Conservation (phyloP, 192 early-diverging fungal species). For the Entomortierella lignicola region DNA sequence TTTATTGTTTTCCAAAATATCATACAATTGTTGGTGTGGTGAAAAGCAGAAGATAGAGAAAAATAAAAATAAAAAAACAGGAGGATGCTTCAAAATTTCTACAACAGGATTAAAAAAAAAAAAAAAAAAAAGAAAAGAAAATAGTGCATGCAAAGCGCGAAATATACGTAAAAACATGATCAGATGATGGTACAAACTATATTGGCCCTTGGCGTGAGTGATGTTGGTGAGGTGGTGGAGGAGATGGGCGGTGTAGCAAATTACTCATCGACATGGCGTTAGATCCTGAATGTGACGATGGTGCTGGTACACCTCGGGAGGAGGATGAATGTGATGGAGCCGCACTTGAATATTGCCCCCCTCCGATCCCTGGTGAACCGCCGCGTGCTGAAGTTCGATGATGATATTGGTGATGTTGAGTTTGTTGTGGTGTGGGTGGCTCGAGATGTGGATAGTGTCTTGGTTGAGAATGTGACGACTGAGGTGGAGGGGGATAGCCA, state of each 20-base stretch:
- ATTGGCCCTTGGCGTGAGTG: not conserved
- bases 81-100: no score
- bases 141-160: not conserved
- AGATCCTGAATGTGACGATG: not conserved
- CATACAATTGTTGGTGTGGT: no score
- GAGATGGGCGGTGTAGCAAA: conserved; percentile 10
- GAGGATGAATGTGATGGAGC: not conserved
- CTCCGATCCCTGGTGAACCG: not conserved
- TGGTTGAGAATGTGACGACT: not conserved
- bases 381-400: not conserved
- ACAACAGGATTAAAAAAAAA: no score
- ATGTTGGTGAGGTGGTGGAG: conserved; percentile 2
- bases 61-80: no score
- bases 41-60: no score
- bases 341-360: not conserved
- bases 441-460: conserved; percentile 7
- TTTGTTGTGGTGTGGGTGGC: not conserved
- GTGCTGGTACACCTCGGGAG: not conserved
- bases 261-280: conserved; percentile 28
- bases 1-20: no score
- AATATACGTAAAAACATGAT: not conserved
- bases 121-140: no score
- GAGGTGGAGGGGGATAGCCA: not conserved
- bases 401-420: not conserved
- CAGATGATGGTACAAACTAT: not conserved